Percentiles rank a stretch among this genome's conserved stretches.
Conservation (phyloP, 1,284 basidiomycete species). For the Boletus calvinii region DNA sequence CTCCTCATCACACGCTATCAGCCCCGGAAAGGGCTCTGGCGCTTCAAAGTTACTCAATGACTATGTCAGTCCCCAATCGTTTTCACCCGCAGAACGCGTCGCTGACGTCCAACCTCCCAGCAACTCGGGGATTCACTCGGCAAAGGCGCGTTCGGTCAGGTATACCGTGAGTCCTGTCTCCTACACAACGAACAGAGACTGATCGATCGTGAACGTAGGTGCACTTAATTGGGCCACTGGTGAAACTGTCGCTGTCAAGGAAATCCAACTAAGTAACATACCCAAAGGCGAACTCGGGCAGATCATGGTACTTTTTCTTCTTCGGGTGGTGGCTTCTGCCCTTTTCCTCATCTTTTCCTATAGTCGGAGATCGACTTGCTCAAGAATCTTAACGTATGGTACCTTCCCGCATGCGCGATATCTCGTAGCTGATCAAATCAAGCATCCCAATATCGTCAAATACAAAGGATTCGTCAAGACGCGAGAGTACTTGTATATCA, state of each 20-base stretch:
- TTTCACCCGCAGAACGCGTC: conserved; percentile 4
- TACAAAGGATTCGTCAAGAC: conserved; percentile 98
- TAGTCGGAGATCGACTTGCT: conserved; percentile 96
- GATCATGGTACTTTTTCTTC: conserved; percentile 78
- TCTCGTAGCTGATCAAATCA: conserved; percentile 12
- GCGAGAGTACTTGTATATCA: conserved; percentile 92
- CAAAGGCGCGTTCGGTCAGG: conserved; percentile 92
- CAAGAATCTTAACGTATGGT: conserved; percentile 87
- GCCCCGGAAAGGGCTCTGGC: conserved; percentile 34
- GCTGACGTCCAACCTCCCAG: conserved; percentile 40
- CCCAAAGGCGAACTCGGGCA: conserved; percentile 91
- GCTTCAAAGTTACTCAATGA: conserved; percentile 57
- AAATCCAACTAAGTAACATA: conserved; percentile 90
- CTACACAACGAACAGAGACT: background rate
- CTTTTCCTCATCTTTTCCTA: conserved; percentile 10
- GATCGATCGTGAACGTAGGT: conserved; percentile 44
- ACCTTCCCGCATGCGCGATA: background rate
- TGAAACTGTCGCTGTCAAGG: conserved; percentile 95
- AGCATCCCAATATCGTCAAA: conserved; percentile 96
- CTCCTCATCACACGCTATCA: conserved; percentile 42
- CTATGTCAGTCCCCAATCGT: conserved; percentile 43
- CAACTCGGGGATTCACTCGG: conserved; percentile 94
- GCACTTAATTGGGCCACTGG: conserved; percentile 96
- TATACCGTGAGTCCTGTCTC: conserved; percentile 70
- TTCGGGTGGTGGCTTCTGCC: conserved; percentile 4